Evolutionary conservation across 2,329 filamentous ascomycete species (phyloP), one percentile per base, ranked within the genome.

Genomic region (Talaromyces sp.): DNA sequence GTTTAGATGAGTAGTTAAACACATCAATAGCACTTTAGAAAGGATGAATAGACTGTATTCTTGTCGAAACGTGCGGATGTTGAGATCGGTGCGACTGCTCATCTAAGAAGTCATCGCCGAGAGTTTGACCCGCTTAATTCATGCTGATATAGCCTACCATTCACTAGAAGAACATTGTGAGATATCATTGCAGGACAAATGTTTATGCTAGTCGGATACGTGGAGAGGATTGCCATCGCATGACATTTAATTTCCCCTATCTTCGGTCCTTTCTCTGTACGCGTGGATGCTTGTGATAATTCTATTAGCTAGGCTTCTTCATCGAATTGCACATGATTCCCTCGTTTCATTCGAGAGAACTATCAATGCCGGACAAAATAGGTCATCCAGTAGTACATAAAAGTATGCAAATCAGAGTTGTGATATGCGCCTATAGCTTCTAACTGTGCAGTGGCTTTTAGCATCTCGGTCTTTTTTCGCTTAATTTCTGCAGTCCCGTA

Each of bases 401-500:
- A 59, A 2, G 56, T 43, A 31, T 59, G 56, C 22, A 59, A 4
- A 29, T 59, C 56, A n/a, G 56, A 27, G 25, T 38, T 40, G 15
- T 58, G 34, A 40, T 45, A 45, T 59, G 56, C 38, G 5, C 38
- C 27, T 22, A 45, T 29, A 19, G 38, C 7, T 43, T 59, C 56
- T 10, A 45, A 29, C 3, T n/a, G 15, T 29, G 15, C 25, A 31
- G 56, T 43, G 13, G 56, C 36, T 19, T 63, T 63, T 2, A 59
- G 27, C 53, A 59, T 53, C 7, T 66, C 43, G 2, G 73, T 71
- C 72, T 88, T 89, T 63, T 87, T 82, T 70, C 76, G 83, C 71
- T 84, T 84, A 67, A 93, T 75, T 17, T 80, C 84, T 45, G 79
- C 76, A 0, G 82, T 72, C 0, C 80, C 80, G 72, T 93, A 89